Evolutionary conservation across 2,329 filamentous ascomycete species (phyloP).

Genomic region (Lecanosticta acicola): DNA sequence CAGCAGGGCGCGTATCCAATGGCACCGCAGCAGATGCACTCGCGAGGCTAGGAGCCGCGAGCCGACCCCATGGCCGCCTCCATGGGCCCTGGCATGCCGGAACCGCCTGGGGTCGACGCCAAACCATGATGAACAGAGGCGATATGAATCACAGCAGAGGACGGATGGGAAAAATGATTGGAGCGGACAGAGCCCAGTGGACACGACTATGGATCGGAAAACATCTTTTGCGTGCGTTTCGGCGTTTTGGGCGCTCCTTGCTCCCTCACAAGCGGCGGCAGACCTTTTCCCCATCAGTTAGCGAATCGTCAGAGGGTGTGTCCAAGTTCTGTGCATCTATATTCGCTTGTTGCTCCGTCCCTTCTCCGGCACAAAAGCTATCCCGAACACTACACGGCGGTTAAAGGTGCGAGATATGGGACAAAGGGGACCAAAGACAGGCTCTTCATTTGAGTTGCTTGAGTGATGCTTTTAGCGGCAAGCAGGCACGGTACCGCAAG

Average conservation of each 20-base stretch:
- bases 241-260: not conserved
- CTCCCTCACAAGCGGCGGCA: not conserved
- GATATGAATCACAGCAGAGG: not conserved
- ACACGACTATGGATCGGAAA: not conserved
- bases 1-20: slow-evolving; percentile 35
- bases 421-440: not conserved
- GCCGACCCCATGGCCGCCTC: slow-evolving; percentile 3
- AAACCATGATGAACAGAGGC: not conserved
- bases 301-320: not conserved
- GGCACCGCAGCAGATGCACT: slow-evolving; percentile 33
- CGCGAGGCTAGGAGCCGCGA: slow-evolving; percentile 18
- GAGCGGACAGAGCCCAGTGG: too few relatives aligned
- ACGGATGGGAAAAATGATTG: not conserved
- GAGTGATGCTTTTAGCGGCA: too few relatives aligned
- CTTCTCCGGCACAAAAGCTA: not conserved
- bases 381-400: not conserved
- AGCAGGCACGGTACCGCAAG: not conserved
- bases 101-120: not conserved
- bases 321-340: not conserved
- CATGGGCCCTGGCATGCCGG: not conserved
- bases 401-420: not conserved
- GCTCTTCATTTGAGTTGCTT: not conserved
- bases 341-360: not conserved
- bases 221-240: not conserved
- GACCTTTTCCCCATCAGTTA: not conserved